Base-by-base conservation (phyloP, 768 basidiomycete genomes). In the Pleurotus sapidus region DNA sequence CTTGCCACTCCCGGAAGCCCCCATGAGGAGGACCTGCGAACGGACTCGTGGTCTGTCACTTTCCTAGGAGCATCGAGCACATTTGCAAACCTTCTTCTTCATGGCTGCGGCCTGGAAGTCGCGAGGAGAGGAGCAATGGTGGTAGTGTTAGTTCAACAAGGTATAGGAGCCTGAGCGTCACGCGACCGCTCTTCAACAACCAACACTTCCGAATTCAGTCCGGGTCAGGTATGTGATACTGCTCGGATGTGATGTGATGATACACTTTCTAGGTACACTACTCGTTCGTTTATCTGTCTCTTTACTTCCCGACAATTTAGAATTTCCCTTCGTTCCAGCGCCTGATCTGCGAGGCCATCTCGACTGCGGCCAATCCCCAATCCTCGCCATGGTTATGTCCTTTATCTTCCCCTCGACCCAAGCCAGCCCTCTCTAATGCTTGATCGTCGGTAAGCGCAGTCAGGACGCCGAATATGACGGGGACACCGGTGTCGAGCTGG, bases 371-470 rank as follows among this genome's bases (percentile, higher is more conserved):
- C 39, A 87, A 68, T n/a, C 90, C 96, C 95, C 95, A 99, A 64
- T 98, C 96, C 71, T 95, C 93, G 15, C 96, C 96, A 67, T 99
- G 96, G 73, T 98, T 98, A 67, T 98, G 97, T 2, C 93, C 93
- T 66, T 88, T 88, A 59, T 79, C 74, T 53, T 68, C 77, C 11
- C 82, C 87, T 56, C 76, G 73, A 17, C 89, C 92, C 46, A 99
- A 71, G 3, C 97, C 97, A n/a, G 97, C 93, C 59, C 97, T 77
- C 65, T 95, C 91, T 65, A 98, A 71, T 20, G 97, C 97, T 74
- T 99, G 97, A 62, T 95, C 91, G 56, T 98, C 97, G 45, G 78
- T 89, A 61, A 98, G 81, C 46, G 87, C 92, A 17, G 95, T 99
- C 68, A 99, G 74, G 24, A 99, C 94, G 42, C 97, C 97, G 71